phyloP scores from a whole-genome alignment of 305 asterid species.

The Fraxinus albicans region DNA sequence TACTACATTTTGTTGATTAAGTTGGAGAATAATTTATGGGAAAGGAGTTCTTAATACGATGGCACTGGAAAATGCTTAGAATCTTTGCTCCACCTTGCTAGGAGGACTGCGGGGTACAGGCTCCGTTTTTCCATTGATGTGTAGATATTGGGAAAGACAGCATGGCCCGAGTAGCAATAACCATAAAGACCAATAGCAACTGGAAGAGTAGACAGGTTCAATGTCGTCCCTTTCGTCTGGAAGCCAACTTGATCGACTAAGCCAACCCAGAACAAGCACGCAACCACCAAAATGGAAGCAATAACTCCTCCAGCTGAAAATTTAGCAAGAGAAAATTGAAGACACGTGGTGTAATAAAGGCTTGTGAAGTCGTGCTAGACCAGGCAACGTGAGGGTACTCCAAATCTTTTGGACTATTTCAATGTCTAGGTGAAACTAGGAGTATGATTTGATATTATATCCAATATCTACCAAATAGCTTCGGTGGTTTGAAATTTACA shows the following conservation, averaged over 20 bases:
- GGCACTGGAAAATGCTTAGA: neutral
- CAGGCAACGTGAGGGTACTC: neutral
- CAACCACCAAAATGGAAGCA: slow-evolving; percentile 80
- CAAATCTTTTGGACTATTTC: neutral
- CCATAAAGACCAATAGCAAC: slow-evolving; percentile 95
- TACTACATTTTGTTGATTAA: neutral
- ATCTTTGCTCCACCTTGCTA: slow-evolving; percentile 47
- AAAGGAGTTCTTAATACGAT: neutral
- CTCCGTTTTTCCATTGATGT: slow-evolving; percentile 73
- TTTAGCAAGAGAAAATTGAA: slow-evolving; percentile 4
- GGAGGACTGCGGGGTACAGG: slow-evolving; percentile 75
- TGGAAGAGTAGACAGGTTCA: slow-evolving; percentile 81
- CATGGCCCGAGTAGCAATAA: slow-evolving; percentile 92
- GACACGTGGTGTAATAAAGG: neutral
- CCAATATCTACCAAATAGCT: neutral
- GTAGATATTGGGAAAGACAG: slow-evolving; percentile 89
- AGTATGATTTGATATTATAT: neutral
- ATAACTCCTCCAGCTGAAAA: slow-evolving; percentile 86
- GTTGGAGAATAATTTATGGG: neutral
- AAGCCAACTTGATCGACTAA: slow-evolving; percentile 70
- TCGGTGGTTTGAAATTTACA: neutral
- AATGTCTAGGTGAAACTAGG: neutral
- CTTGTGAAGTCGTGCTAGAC: neutral
- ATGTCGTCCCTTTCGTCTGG: slow-evolving; percentile 42
- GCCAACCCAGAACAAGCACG: slow-evolving; percentile 83